phyloP scores from a whole-genome alignment of 352 stramenopile genomes.

The Phytophthora pini region DNA sequence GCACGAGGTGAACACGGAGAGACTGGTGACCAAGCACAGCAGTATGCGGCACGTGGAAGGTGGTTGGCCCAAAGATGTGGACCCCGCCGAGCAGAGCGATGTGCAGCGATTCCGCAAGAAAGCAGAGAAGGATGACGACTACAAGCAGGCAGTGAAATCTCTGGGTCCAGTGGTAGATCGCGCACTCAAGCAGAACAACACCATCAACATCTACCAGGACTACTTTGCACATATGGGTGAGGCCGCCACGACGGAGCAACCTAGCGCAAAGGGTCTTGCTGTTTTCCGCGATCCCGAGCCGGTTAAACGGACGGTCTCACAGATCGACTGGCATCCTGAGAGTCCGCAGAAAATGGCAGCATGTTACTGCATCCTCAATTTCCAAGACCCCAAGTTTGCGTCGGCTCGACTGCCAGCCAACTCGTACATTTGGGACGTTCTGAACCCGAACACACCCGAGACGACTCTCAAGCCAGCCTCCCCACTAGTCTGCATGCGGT shows the following conservation, averaged over 20 bases:
- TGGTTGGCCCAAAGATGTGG: slow-evolving; percentile 98
- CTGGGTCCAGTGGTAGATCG: slow-evolving; percentile 93
- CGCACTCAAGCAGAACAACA: slow-evolving; percentile 98
- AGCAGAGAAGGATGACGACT: slow-evolving; percentile 97
- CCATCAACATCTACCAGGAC: slow-evolving; percentile 98
- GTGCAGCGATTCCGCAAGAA: slow-evolving; percentile 97
- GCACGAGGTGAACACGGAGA: slow-evolving; percentile 95
- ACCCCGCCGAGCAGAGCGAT: slow-evolving; percentile 96
- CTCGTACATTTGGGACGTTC: slow-evolving; percentile 97
- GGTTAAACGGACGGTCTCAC: slow-evolving; percentile 94
- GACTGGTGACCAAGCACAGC: slow-evolving; percentile 92
- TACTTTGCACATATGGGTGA: slow-evolving; percentile 95
- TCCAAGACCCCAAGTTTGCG: slow-evolving; percentile 95
- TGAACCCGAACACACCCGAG: slow-evolving; percentile 97
- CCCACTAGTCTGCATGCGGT: slow-evolving; percentile 93
- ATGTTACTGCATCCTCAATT: slow-evolving; percentile 96
- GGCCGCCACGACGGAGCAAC: slow-evolving; percentile 93
- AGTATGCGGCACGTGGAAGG: slow-evolving; percentile 96
- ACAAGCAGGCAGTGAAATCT: slow-evolving; percentile 94
- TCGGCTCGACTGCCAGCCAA: slow-evolving; percentile 79
- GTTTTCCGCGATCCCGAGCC: slow-evolving; percentile 96
- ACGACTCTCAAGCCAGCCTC: slow-evolving; percentile 91
- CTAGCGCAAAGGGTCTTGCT: slow-evolving; percentile 95
- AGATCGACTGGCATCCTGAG: slow-evolving; percentile 98
- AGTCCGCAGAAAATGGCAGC: slow-evolving; percentile 95